Evolutionary conservation across 2,329 filamentous ascomycete species (phyloP).

Genomic region (Cladosporium sp.): DNA sequence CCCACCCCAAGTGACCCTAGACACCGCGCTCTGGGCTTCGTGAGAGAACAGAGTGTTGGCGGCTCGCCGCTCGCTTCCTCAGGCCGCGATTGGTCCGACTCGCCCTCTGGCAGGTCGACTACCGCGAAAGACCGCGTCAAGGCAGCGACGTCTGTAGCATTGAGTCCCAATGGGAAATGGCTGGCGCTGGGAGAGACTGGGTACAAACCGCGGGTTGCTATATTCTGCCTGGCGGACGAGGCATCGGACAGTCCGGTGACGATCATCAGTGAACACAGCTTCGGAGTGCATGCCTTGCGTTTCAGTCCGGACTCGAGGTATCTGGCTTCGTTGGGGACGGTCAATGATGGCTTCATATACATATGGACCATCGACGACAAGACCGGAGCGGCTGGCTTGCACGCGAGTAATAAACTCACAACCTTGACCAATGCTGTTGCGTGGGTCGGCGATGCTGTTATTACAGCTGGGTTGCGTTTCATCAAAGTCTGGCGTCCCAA

Average conservation of each 20-base stretch:
- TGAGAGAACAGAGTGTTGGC: conserved; percentile 46
- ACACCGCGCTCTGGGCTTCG: conserved; percentile 27
- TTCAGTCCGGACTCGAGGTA: conserved; percentile 87
- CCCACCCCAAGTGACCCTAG: conserved; percentile 34
- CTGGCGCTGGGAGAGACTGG: conserved; percentile 93
- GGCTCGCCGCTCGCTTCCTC: conserved; percentile 46
- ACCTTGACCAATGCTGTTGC: conserved; percentile 81
- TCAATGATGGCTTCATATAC: conserved; percentile 92
- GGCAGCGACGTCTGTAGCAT: conserved; percentile 84
- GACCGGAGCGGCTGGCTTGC: conserved; percentile 74
- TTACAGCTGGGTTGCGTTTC: conserved; percentile 88
- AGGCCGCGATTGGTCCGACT: conserved; percentile 58
- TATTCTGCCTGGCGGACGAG: conserved; percentile 80
- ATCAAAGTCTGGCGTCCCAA: conserved; percentile 92
- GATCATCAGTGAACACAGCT: conserved; percentile 84
- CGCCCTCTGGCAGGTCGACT: conserved; percentile 69
- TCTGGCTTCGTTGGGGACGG: conserved; percentile 82
- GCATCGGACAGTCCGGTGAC: conserved; percentile 79
- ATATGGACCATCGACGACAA: conserved; percentile 85
- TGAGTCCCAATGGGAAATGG: conserved; percentile 84
- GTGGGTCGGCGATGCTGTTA: conserved; percentile 81
- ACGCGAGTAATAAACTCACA: conserved; percentile 91
- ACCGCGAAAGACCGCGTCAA: conserved; percentile 91
- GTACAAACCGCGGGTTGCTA: conserved; percentile 85
- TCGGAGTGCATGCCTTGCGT: conserved; percentile 82